phyloP scores from a whole-genome alignment of 2,329 filamentous ascomycete genomes.

The Diaporthe velutina region DNA sequence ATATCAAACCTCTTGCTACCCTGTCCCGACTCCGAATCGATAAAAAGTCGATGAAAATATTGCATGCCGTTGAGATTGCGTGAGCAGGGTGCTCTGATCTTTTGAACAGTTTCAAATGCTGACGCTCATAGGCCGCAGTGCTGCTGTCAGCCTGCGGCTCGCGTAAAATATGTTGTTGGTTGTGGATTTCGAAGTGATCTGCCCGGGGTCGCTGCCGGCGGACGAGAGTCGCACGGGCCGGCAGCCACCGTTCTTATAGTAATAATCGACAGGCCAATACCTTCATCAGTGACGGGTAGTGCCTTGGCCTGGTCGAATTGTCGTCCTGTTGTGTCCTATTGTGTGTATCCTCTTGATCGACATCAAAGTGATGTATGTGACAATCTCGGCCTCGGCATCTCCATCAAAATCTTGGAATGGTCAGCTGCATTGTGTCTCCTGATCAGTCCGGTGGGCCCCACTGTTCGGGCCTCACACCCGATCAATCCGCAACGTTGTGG shows the following conservation, averaged over 20 bases:
- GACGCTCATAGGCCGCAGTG: neutral
- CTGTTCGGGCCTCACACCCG: neutral
- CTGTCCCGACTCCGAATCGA: constrained; percentile 3
- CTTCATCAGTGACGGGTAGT: neutral
- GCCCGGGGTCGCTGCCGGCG: neutral
- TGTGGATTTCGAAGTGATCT: neutral
- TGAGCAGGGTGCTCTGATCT: constrained; percentile 8
- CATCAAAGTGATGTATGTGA: constrained; percentile 33
- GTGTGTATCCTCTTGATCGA: neutral
- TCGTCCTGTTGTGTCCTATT: neutral
- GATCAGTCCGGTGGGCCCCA: neutral
- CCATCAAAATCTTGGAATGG: constrained; percentile 10
- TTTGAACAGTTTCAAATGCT: neutral
- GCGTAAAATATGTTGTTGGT: neutral
- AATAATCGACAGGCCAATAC: neutral
- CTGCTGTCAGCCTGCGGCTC: neutral
- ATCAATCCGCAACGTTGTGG: neutral
- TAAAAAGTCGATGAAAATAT: neutral
- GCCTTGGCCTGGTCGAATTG: neutral
- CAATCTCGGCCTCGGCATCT: neutral
- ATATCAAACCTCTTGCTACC: neutral
- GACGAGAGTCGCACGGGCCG: neutral
- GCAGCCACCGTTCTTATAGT: neutral
- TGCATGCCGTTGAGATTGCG: constrained; percentile 15
- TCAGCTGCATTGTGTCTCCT: neutral